Percentiles rank a stretch among this genome's conserved stretches.
Conservation (phyloP, 208 protist species). For the Crithidia expoeki region DNA sequence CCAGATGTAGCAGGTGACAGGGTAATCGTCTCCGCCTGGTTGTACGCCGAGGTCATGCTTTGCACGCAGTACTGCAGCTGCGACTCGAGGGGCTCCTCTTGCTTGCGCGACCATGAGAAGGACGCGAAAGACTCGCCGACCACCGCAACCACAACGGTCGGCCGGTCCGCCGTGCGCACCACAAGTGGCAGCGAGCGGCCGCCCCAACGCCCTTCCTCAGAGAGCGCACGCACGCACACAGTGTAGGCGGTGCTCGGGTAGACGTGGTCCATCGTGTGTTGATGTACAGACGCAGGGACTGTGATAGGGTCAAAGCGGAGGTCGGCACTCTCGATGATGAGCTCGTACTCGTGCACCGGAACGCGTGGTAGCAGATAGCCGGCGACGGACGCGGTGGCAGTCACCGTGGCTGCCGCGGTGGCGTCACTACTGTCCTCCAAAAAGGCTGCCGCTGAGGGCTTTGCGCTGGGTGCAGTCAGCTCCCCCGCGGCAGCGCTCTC, state of each 20-base stretch:
- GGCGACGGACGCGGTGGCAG: slow-evolving; percentile 1
- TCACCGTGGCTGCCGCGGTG: not conserved
- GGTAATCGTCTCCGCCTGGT: slow-evolving; percentile 42
- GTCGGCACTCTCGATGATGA: slow-evolving; percentile 24
- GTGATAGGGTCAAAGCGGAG: slow-evolving; percentile 32
- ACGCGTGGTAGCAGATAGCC: slow-evolving; percentile 30
- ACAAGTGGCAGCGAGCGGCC: slow-evolving; percentile 60
- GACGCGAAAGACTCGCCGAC: slow-evolving; percentile 85
- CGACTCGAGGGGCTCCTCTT: slow-evolving; percentile 54
- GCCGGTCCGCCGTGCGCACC: slow-evolving; percentile 67
- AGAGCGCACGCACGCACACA: slow-evolving; percentile 74
- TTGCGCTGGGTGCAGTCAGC: slow-evolving; percentile 24
- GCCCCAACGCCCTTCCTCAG: slow-evolving; percentile 74
- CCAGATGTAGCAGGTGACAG: slow-evolving; percentile 18
- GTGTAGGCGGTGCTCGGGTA: slow-evolving; percentile 72
- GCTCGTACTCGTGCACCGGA: slow-evolving; percentile 38
- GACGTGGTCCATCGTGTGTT: slow-evolving; percentile 66
- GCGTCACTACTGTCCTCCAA: slow-evolving; percentile 9
- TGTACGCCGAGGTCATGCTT: slow-evolving; percentile 52
- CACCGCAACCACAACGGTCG: slow-evolving; percentile 47
- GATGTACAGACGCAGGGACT: slow-evolving; percentile 28
- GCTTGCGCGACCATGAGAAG: slow-evolving; percentile 67
- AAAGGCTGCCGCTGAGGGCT: not conserved
- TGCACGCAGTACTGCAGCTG: slow-evolving; percentile 79
- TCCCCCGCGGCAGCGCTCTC: not conserved